A percentile compares a stretch with the other conserved stretches of the same genome.
Conservation (phyloP, 495 filamentous ascomycete species). For the Xylaria flabelliformis region DNA sequence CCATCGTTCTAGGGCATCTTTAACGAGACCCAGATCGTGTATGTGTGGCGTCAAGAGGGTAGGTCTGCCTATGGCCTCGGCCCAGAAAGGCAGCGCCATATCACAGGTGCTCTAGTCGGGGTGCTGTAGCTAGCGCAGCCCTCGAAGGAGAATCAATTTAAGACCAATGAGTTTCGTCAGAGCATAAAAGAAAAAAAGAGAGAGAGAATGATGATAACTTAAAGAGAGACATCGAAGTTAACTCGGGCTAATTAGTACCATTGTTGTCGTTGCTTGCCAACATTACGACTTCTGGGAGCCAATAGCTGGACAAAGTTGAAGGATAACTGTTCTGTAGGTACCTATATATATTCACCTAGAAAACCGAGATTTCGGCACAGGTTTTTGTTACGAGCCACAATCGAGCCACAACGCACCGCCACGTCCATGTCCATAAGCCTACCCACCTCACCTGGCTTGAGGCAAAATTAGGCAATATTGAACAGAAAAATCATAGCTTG, state of each 20-base stretch:
- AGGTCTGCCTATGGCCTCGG: constrained; percentile 25
- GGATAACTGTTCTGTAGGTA: neutral
- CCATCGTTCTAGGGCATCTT: constrained; percentile 40
- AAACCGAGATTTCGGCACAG: neutral
- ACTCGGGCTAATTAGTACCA: neutral
- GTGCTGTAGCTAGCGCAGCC: neutral
- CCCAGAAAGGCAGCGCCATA: neutral
- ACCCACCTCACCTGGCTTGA: too few relatives aligned
- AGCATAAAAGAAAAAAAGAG: neutral
- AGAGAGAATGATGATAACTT: constrained; percentile 3
- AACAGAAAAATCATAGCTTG: too few relatives aligned
- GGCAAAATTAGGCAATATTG: too few relatives aligned
- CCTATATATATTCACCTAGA: too few relatives aligned
- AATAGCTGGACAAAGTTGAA: neutral
- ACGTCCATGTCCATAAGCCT: neutral
- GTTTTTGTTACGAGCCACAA: constrained; percentile 6
- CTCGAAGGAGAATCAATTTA: neutral
- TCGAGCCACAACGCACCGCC: constrained; percentile 14
- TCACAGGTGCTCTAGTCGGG: neutral
- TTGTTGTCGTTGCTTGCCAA: neutral
- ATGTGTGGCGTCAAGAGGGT: constrained; percentile 34
- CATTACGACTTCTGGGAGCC: too few relatives aligned
- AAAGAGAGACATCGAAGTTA: constrained; percentile 15
- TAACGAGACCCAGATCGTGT: constrained; percentile 36
- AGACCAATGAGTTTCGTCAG: neutral